These are phyloP conservation scores for Lycium barbarum DNA, from an alignment of 257 asterid species.

Conservation along the genomic window DNA sequence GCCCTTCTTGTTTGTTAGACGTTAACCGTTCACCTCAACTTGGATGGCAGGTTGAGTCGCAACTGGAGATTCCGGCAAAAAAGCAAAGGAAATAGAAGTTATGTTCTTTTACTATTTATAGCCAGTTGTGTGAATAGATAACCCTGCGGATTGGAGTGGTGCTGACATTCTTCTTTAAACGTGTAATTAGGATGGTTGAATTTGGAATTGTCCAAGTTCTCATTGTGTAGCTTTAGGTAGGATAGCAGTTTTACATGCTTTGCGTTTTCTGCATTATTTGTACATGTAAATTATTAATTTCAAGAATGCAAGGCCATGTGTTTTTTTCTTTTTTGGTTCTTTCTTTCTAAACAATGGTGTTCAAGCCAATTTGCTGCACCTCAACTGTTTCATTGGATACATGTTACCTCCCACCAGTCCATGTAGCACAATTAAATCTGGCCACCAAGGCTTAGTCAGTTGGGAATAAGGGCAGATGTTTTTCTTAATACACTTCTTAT, in stretches of 20 bases:
- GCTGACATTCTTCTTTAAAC: slow-evolving; percentile 18
- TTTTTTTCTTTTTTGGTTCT: background rate
- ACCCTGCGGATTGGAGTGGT: slow-evolving; percentile 26
- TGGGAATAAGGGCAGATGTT: background rate
- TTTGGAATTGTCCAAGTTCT: slow-evolving; percentile 17
- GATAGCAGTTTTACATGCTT: slow-evolving; percentile 26
- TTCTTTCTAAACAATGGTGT: background rate
- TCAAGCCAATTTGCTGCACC: background rate
- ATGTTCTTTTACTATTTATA: background rate
- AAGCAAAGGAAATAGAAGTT: slow-evolving; percentile 58
- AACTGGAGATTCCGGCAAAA: slow-evolving; percentile 55
- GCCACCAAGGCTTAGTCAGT: background rate
- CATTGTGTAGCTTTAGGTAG: slow-evolving; percentile 29
- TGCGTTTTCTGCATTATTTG: slow-evolving; percentile 20
- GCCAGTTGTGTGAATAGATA: slow-evolving; percentile 36
- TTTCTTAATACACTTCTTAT: background rate
- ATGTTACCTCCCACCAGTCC: background rate
- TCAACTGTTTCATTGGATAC: background rate
- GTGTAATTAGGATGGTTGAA: slow-evolving; percentile 22
- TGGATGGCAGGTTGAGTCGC: slow-evolving; percentile 61
- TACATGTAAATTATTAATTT: slow-evolving; percentile 16
- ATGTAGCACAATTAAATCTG: background rate
- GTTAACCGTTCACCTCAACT: background rate
- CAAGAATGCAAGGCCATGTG: slow-evolving; percentile 2
- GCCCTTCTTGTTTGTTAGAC: slow-evolving; percentile 6